phyloP scores from a whole-genome alignment of 768 basidiomycete species.

The Hypholoma sublateritium region DNA sequence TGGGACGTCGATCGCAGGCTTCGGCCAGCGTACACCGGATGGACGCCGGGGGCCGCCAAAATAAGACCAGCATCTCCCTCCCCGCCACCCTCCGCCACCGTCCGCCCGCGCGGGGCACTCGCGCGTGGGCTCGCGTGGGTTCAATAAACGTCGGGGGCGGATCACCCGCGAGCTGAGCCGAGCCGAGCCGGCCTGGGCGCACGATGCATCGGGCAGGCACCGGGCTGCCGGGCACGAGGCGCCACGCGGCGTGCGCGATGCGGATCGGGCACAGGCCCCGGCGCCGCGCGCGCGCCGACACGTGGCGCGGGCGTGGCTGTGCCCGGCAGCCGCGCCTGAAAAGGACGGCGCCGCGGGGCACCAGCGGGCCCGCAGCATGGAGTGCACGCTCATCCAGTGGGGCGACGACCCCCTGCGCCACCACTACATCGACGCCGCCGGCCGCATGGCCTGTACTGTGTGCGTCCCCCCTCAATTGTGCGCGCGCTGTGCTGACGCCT shows the following conservation, averaged over 20 bases:
- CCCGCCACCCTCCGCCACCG: too few species aligned
- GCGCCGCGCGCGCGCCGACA: background rate
- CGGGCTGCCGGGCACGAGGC: too few species aligned
- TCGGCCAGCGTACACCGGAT: too few species aligned
- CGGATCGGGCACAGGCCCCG: background rate
- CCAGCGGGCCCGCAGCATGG: background rate
- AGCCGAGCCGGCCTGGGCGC: too few species aligned
- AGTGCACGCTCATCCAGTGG: conserved; percentile 59
- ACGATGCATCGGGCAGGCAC: too few species aligned
- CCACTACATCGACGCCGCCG: conserved; percentile 62
- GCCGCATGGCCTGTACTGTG: conserved; percentile 67
- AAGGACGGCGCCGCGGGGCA: conserved; percentile 3
- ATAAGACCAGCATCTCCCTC: too few species aligned
- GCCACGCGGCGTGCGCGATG: background rate
- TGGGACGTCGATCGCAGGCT: too few species aligned
- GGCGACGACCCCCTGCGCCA: conserved; percentile 63
- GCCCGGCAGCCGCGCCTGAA: background rate
- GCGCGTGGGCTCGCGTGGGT: too few species aligned
- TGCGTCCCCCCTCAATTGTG: conserved; percentile 32
- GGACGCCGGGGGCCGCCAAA: too few species aligned
- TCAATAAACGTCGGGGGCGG: too few species aligned
- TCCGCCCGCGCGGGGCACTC: too few species aligned
- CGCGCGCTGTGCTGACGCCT: background rate
- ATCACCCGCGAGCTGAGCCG: too few species aligned
- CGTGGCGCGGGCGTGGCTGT: background rate